Base-by-base conservation (phyloP, 2,329 filamentous ascomycete species). In the Penicillium digitatum region DNA sequence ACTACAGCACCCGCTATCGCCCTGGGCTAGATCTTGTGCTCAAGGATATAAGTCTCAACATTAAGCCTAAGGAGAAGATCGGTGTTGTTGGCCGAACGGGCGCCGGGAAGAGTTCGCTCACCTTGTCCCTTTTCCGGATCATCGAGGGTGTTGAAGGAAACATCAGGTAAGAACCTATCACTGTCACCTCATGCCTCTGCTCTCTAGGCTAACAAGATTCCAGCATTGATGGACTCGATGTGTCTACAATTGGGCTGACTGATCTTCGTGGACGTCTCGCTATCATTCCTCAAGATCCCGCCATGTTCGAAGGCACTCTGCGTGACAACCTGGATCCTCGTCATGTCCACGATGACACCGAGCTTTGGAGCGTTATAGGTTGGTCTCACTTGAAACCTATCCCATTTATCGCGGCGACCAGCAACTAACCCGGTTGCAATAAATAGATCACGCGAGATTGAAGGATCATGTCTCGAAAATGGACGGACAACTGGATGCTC, bases 221-320 rank as follows among this genome's bases (percentile, higher is more conserved):
- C 46, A 88, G 85, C 65, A 96, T 99, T 67, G 94, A 99, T 74
- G 82, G 84, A 43, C 77, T 99, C 51, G 89, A 96, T 74, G 96
- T 94, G 12, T 93, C 90, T 51, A 85, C 84, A 3, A 96, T 99
- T 67, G 94, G 94, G 3, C 78, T 99, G 50, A 76, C 95, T 51
- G 94, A 99, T 72, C 81, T 99, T 52, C 86, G 94, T 52, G 84
- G 92, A 52, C 87, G 94, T 55, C 80, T 99, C 45, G 93, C 94
- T 52, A 99, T 99, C 68, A 99, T 99, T 63, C 94, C 95, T 5
- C 94, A 99, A 72, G 95, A 99, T 75, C 93, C 94, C 29, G 93
- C 93, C 60, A 83, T 99, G 58, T 99, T 99, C 67, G 90, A 95
- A 74, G 92, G 92, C 48, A 92, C 88, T 9, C 84, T 99, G 60